Evolutionary conservation across 495 filamentous ascomycete genomes (phyloP), one percentile per base, ranked within the genome.

Genomic region (Annulohypoxylon nitens): DNA sequence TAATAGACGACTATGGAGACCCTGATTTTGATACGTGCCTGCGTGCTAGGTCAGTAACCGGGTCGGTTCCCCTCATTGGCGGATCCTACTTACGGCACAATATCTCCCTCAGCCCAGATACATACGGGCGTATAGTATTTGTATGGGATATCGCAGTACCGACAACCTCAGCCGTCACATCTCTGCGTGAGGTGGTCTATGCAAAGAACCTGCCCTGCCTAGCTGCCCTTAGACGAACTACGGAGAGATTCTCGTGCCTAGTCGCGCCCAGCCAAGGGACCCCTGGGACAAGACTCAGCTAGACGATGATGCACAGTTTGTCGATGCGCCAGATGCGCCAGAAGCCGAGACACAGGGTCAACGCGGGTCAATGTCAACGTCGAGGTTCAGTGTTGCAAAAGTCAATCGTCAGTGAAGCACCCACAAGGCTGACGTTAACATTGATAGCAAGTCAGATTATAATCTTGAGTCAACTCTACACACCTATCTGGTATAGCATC

Each of bases 351-450:
- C 48, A 39, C 37, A 60, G 25, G 9, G 47, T 33, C 39, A 11
- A 41, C 39, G 50, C 61, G 25, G 9, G 47, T 33, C 39, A 11
- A 41, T 30, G 50, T 65, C 47, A 39, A 69, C 37, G 65, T 4
- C 30, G 30, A 30, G 30, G 30, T 30, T 30, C 30, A 30, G 5
- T 30, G 30, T 66, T 57, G 67, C 61, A 62, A 26, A 62, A 26
- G 33, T 62, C 58, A 47, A 18, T 47, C n/a, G 16, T 14, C 43
- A 61, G 61, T 59, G 6, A 47, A 1, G 57, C 47, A 62, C 59
- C 58, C 67, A 71, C 72, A 57, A 71, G 67, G 72, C 72, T 75
- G 72, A 71, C 64, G 64, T 75, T 64, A 45, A 36, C 64, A 59
- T 75, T 55, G 39, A 36, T 20, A 69, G 57, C 16, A 33, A 39